Conservation (phyloP, 305 asterid genomes). For the Fraxinus nigra region DNA sequence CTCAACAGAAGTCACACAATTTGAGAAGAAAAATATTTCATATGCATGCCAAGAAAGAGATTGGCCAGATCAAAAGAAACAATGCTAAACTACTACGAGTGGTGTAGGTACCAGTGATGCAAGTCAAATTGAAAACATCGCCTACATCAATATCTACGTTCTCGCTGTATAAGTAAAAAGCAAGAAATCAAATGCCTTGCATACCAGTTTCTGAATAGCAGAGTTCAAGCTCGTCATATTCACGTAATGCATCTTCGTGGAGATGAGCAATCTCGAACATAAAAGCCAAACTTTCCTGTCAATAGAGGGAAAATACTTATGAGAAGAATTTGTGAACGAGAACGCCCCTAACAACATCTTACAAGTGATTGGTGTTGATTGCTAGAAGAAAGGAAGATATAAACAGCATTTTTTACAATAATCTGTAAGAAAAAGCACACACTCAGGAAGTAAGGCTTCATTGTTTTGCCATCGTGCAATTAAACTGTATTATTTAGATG, state of each 20-base stretch:
- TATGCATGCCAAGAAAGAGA: slow-evolving; percentile 2
- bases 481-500: background rate
- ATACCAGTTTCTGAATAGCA: slow-evolving; percentile 98
- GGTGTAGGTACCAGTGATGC: slow-evolving; percentile 3
- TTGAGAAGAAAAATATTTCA: slow-evolving; percentile 1
- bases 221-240: slow-evolving; percentile 97
- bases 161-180: slow-evolving; percentile 20
- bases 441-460: background rate
- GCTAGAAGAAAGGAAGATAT: slow-evolving; percentile 11
- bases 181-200: slow-evolving; percentile 16
- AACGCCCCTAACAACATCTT: background rate
- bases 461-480: background rate
- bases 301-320: slow-evolving; percentile 25
- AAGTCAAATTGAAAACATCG: slow-evolving; percentile 10
- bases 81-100: slow-evolving; percentile 1
- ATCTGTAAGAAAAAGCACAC: background rate
- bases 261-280: slow-evolving; percentile 98
- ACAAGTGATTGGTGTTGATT: slow-evolving; percentile 14
- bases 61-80: slow-evolving; percentile 3
- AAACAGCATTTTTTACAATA: slow-evolving; percentile 7
- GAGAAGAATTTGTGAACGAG: slow-evolving; percentile 7
- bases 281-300: slow-evolving; percentile 96
- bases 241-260: slow-evolving; percentile 98
- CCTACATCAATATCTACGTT: slow-evolving; percentile 10
- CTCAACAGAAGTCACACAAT: background rate